Conservation (phyloP, 2,329 filamentous ascomycete species). For the Exophiala lecanii-corni region DNA sequence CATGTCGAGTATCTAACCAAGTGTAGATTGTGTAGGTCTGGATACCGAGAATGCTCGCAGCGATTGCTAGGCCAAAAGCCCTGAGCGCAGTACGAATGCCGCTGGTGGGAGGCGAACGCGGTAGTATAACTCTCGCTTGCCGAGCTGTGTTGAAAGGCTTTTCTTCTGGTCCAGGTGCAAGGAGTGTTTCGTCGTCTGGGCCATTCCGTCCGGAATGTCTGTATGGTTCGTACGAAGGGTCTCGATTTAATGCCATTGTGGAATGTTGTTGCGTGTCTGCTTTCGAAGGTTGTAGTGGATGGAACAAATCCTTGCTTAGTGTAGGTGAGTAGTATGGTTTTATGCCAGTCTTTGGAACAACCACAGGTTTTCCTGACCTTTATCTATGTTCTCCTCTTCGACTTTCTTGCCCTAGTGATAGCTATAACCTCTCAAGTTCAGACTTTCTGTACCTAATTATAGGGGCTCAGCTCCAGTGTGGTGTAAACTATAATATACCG, state of each 20-base stretch:
- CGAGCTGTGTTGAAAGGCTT: neutral
- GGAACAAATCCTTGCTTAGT: no score
- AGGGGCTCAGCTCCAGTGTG: no score
- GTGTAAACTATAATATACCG: no score
- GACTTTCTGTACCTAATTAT: no score
- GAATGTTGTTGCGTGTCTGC: neutral
- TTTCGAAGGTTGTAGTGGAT: no score
- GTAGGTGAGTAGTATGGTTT: no score
- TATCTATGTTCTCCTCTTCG: no score
- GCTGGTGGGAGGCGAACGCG: neutral
- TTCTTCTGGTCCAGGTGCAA: neutral
- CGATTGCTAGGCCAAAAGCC: neutral
- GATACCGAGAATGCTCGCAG: neutral
- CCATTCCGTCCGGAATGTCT: neutral
- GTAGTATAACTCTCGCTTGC: neutral
- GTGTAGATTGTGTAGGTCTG: neutral
- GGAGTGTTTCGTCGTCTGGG: neutral
- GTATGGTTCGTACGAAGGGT: neutral
- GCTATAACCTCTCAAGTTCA: no score
- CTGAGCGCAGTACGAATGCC: neutral
- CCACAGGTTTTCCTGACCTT: no score
- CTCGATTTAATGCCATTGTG: neutral
- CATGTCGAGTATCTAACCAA: slow-evolving; percentile 1
- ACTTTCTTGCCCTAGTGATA: no score
- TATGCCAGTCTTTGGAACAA: no score